Conservation (phyloP, 2,329 filamentous ascomycete genomes). For the Cladorrhinum sp. region DNA sequence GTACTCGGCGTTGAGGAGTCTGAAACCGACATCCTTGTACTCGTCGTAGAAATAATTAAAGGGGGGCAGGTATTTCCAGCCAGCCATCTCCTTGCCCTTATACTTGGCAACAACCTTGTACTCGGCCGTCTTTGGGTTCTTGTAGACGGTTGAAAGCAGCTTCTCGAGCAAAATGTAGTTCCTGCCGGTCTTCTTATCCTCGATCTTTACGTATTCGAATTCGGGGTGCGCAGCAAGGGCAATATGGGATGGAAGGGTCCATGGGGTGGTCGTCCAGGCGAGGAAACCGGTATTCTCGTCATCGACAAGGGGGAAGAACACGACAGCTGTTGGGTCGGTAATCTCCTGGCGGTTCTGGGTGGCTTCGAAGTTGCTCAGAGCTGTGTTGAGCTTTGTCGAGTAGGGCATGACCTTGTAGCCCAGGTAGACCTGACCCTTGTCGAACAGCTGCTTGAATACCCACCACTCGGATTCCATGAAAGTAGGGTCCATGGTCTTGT, state of each 20-base stretch:
- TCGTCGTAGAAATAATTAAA: conserved; percentile 89
- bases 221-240: conserved; percentile 70
- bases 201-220: conserved; percentile 80
- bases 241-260: conserved; percentile 77
- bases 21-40: conserved; percentile 82
- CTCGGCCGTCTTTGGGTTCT: conserved; percentile 93
- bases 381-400: conserved; percentile 84
- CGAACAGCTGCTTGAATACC: conserved; percentile 91
- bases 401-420: conserved; percentile 94
- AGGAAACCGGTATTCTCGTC: conserved; percentile 73
- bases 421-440: conserved; percentile 86
- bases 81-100: conserved; percentile 79
- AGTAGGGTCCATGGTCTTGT: conserved; percentile 93
- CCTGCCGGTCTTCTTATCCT: conserved; percentile 77
- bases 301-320: conserved; percentile 78
- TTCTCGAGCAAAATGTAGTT: conserved; percentile 83
- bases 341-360: conserved; percentile 94
- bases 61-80: conserved; percentile 83
- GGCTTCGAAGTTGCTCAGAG: conserved; percentile 89
- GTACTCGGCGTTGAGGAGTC: conserved; percentile 77
- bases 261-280: conserved; percentile 82
- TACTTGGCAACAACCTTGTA: conserved; percentile 78
- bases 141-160: conserved; percentile 79
- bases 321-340: conserved; percentile 84
- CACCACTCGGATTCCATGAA: conserved; percentile 98